Evolutionary conservation across 2,329 filamentous ascomycete genomes (phyloP).

Genomic region (Anisogramma anomala): DNA sequence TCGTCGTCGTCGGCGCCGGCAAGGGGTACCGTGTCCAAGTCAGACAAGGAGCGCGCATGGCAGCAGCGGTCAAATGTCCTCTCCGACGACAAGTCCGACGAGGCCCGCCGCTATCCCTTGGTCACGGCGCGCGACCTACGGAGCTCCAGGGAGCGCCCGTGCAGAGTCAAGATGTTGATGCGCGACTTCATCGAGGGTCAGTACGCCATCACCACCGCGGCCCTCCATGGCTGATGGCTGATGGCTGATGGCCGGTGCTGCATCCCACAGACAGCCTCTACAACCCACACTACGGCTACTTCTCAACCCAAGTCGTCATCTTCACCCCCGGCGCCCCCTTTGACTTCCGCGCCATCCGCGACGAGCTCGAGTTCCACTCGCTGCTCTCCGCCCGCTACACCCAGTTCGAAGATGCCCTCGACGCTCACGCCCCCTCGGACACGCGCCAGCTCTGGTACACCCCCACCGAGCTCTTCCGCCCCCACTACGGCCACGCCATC

Average conservation of each 20-base stretch:
- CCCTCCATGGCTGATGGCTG: neutral
- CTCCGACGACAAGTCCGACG: conserved; percentile 63
- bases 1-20: conserved; percentile 17
- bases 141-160: conserved; percentile 61
- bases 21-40: conserved; percentile 19
- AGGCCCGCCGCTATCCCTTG: conserved; percentile 71
- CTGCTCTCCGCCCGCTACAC: conserved; percentile 70
- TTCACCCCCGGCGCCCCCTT: conserved; percentile 90
- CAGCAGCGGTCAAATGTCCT: conserved; percentile 71
- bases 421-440: conserved; percentile 56
- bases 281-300: conserved; percentile 90
- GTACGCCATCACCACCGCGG: too few relatives aligned
- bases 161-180: conserved; percentile 89
- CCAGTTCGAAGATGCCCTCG: conserved; percentile 80
- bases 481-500: conserved; percentile 93
- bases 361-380: conserved; percentile 75
- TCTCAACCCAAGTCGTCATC: conserved; percentile 91
- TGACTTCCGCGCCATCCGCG: conserved; percentile 66
- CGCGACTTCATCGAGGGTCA: conserved; percentile 93
- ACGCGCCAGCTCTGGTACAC: conserved; percentile 96
- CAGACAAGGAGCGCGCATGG: conserved; percentile 60
- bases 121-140: conserved; percentile 75
- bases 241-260: neutral
- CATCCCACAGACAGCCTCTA: conserved; percentile 66
- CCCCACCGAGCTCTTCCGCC: conserved; percentile 90